Evolutionary conservation across 768 basidiomycete genomes (phyloP).

Genomic region (Collybia sordida): DNA sequence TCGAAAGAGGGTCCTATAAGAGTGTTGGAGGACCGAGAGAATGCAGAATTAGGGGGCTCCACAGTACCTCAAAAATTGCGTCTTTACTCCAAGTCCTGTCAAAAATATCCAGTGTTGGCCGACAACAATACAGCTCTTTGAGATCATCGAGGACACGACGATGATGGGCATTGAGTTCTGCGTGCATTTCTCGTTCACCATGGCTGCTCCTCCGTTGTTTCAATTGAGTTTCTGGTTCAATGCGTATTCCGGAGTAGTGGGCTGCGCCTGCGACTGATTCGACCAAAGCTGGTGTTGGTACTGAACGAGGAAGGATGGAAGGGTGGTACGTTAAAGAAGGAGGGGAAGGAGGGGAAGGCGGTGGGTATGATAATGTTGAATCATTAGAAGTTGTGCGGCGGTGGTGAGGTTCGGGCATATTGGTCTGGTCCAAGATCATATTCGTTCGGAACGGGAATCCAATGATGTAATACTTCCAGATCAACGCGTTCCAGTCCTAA

Average conservation of each 20-base stretch:
- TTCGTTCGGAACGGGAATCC: constrained; percentile 9
- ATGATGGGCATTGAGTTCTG: constrained; percentile 40
- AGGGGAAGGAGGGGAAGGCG: constrained; percentile 32
- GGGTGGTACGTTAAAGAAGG: constrained; percentile 49
- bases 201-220: constrained; percentile 38
- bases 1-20: constrained; percentile 46
- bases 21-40: background rate
- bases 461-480: background rate
- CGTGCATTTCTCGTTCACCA: constrained; percentile 30
- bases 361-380: constrained; percentile 12
- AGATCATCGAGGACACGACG: constrained; percentile 55
- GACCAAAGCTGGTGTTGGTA: constrained; percentile 52
- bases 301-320: constrained; percentile 29
- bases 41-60: background rate
- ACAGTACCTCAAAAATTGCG: constrained; percentile 52
- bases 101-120: constrained; percentile 53
- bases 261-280: constrained; percentile 61
- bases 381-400: constrained; percentile 18
- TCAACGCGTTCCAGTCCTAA: constrained; percentile 7
- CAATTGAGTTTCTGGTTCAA: constrained; percentile 32
- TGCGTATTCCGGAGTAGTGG: constrained; percentile 56
- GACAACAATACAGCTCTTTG: constrained; percentile 54
- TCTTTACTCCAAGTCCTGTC: constrained; percentile 52
- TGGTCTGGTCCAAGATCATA: background rate
- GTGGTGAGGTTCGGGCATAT: constrained; percentile 16